A percentile compares a stretch with the other conserved stretches of the same genome.
Conservation (phyloP, 441 rosid genomes). For the Corymbia calophylla region DNA sequence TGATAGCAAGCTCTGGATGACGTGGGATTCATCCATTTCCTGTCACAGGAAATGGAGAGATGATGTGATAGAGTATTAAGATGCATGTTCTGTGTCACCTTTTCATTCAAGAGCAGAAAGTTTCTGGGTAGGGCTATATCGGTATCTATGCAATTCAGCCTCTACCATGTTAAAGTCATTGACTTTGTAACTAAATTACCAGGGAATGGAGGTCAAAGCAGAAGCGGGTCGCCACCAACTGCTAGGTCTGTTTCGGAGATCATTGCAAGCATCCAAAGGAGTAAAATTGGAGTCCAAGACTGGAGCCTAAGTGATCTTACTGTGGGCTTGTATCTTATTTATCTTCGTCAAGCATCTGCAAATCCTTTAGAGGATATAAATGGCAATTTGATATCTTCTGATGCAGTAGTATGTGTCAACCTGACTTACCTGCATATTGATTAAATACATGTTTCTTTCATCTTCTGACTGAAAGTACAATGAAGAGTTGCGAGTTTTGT, state of each 20-base stretch:
- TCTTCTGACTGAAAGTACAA: background rate
- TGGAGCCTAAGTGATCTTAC: slow-evolving; percentile 96
- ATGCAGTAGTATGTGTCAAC: slow-evolving; percentile 44
- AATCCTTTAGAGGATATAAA: slow-evolving; percentile 58
- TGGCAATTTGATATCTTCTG: slow-evolving; percentile 61
- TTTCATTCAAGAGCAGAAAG: background rate
- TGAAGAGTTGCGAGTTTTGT: background rate
- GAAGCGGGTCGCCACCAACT: slow-evolving; percentile 38
- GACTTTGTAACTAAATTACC: background rate
- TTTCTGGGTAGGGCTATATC: background rate
- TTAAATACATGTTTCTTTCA: background rate
- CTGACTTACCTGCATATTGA: background rate
- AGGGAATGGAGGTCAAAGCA: slow-evolving; percentile 45
- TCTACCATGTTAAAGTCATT: background rate
- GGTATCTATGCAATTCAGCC: background rate
- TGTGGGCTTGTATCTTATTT: slow-evolving; percentile 76
- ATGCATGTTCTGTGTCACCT: background rate
- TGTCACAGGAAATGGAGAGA: background rate
- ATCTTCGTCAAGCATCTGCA: slow-evolving; percentile 76
- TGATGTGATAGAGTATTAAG: background rate
- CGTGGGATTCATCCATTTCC: background rate
- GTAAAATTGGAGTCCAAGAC: slow-evolving; percentile 79
- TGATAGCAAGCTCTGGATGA: background rate
- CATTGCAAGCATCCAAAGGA: slow-evolving; percentile 71
- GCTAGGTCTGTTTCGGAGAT: slow-evolving; percentile 68